Evolutionary conservation across 2,329 filamentous ascomycete species (phyloP), one percentile per base, ranked within the genome.

Genomic region (Elsinoe fawcettii): DNA sequence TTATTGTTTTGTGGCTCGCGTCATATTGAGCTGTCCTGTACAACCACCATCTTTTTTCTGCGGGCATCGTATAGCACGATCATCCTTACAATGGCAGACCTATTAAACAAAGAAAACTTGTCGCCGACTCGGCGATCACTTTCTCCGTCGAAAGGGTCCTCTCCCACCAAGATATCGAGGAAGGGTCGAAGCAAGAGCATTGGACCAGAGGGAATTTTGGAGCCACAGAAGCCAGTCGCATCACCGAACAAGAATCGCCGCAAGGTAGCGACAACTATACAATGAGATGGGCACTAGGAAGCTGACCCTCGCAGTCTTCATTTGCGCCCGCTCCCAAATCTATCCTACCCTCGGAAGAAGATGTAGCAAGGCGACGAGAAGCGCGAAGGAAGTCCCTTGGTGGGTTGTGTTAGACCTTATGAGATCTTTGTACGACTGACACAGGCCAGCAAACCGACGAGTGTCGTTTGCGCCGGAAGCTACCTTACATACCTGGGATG

Each of bases 401-500:
- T 81, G 70, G 36, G 69, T 64, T 18, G 20, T 18, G 20, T 30
- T 41, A 53, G 12, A 46, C 6, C 27, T 44, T 14, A 18, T 23
- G n/a, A 11, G 22, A 14, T 12, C 2, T n/a, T 8, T 16, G 36
- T 23, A 14, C 14, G 18, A 41, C 51, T 55, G 43, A 69, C 66
- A 27, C 62, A 66, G 46, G 20, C 39, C 59, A 80, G 81, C 92
- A 49, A 95, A 93, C 69, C 84, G 93, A 66, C 84, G 93, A 67
- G 93, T 99, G 32, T 97, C 92, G 0, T 99, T 99, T 71, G 93
- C 93, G 3, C 93, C 93, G 1, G 93, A 99, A 73, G 93, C 93
- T 11, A 99, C 93, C 2, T 79, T 99, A 34, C 93, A 99, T 69
- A 99, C 93, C 0, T 97, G 95, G 80, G 91, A 97, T 67, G 91